Evolutionary conservation across 768 basidiomycete genomes (phyloP).

Genomic region (Kwoniella dejecticola): DNA sequence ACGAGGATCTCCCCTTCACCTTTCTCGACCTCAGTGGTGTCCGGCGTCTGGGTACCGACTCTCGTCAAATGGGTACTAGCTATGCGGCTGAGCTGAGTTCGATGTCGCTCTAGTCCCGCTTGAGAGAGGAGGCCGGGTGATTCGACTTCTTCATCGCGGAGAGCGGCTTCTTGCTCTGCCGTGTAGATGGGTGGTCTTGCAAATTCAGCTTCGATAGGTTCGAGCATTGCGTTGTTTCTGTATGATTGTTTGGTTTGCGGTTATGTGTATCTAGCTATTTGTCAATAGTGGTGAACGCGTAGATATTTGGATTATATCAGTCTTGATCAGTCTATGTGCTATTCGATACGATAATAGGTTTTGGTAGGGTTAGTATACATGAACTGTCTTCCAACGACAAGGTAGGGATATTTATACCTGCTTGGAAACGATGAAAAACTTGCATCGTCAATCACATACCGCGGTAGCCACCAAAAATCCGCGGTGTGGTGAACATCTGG

Average conservation of each 20-base stretch:
- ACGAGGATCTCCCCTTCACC: conserved; percentile 31
- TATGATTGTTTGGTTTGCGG: neutral
- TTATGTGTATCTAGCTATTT: neutral
- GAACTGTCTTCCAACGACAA: too few species aligned
- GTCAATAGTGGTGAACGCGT: too few species aligned
- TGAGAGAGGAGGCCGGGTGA: neutral
- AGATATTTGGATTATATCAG: too few species aligned
- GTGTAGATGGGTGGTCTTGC: conserved; percentile 35
- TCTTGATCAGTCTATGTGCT: too few species aligned
- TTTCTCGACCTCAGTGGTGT: conserved; percentile 24
- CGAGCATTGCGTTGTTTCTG: conserved; percentile 19
- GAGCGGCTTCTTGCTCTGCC: conserved; percentile 29
- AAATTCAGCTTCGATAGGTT: conserved; percentile 41
- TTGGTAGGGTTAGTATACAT: too few species aligned
- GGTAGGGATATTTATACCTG: too few species aligned
- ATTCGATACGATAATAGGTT: too few species aligned
- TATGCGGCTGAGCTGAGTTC: conserved; percentile 4
- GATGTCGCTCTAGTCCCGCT: conserved; percentile 12
- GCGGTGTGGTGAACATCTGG: too few species aligned
- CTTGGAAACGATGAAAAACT: too few species aligned
- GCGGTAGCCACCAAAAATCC: too few species aligned
- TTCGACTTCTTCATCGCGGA: conserved; percentile 27
- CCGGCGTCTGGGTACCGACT: conserved; percentile 12
- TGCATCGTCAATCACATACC: too few species aligned
- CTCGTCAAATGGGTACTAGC: conserved; percentile 5